Evolutionary conservation across 257 asterid species (phyloP).

Genomic region (Solanum sparsipilum): DNA sequence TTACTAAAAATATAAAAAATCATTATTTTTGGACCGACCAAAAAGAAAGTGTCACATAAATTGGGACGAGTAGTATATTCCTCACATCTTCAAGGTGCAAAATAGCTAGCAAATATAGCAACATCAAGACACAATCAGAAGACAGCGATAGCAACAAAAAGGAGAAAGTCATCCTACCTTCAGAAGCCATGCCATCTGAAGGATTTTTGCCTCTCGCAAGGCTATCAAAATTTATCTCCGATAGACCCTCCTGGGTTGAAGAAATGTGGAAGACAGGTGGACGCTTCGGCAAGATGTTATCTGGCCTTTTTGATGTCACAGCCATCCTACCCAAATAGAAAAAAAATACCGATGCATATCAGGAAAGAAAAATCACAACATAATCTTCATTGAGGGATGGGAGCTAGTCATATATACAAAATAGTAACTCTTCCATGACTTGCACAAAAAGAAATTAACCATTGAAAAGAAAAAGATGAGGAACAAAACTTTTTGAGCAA

Average conservation of each 20-base stretch:
- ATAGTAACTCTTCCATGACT: not conserved
- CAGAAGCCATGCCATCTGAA: constrained; percentile 30
- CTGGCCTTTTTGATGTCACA: constrained; percentile 39
- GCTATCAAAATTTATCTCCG: constrained; percentile 44
- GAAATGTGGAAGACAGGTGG: constrained; percentile 59
- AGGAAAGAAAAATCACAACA: not conserved
- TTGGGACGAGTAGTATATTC: not conserved
- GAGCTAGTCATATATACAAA: not conserved
- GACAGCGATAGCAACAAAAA: not conserved
- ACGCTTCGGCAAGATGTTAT: constrained; percentile 67
- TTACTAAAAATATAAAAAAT: not conserved
- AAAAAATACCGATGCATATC: not conserved
- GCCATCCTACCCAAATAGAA: not conserved
- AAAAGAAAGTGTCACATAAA: not conserved
- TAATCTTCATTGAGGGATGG: not conserved
- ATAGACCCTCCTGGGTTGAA: constrained; percentile 57
- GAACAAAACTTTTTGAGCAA: not conserved
- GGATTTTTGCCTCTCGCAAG: constrained; percentile 32
- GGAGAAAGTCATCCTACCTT: constrained; percentile 28
- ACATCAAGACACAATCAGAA: not conserved
- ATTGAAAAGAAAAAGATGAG: not conserved
- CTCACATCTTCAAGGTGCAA: not conserved
- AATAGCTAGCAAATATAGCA: not conserved
- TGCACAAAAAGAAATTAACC: not conserved
- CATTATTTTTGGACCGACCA: not conserved